Percentiles rank a stretch among this genome's conserved stretches.
Conservation (phyloP, 148 eudicot species). For the Vaccinium vitisidaea region DNA sequence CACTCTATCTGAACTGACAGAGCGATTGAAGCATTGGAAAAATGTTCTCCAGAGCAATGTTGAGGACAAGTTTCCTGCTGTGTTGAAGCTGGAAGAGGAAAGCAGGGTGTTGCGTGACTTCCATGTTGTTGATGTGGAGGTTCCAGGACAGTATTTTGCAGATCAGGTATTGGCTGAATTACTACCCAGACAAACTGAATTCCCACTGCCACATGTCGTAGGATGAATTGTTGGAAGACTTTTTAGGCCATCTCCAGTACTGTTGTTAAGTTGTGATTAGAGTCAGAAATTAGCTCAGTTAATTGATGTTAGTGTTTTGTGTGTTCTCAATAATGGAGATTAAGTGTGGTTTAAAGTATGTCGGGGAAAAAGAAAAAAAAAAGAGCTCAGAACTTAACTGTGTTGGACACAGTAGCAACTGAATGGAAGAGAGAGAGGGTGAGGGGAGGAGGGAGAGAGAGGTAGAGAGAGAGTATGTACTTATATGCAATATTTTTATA, state of each 20-base stretch:
- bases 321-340: no score
- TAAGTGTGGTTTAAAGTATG: no score
- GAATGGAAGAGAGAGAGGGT: no score
- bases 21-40: constrained; percentile 94
- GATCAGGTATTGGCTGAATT: constrained; percentile 64
- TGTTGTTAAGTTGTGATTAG: no score
- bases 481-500: no score
- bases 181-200: not conserved
- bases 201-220: not conserved
- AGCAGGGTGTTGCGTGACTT: constrained; percentile 96
- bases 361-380: no score
- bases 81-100: constrained; percentile 93
- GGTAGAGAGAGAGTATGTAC: no score
- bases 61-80: constrained; percentile 96
- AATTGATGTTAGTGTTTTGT: no score
- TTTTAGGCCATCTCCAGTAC: not conserved
- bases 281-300: no score
- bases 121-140: constrained; percentile 96
- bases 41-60: constrained; percentile 96
- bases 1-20: constrained; percentile 80
- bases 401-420: no score
- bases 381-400: no score
- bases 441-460: no score
- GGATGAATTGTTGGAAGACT: not conserved
- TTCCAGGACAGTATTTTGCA: constrained; percentile 93